Conservation (phyloP, 2,329 filamentous ascomycete genomes). For the Exophiala alcalophila region DNA sequence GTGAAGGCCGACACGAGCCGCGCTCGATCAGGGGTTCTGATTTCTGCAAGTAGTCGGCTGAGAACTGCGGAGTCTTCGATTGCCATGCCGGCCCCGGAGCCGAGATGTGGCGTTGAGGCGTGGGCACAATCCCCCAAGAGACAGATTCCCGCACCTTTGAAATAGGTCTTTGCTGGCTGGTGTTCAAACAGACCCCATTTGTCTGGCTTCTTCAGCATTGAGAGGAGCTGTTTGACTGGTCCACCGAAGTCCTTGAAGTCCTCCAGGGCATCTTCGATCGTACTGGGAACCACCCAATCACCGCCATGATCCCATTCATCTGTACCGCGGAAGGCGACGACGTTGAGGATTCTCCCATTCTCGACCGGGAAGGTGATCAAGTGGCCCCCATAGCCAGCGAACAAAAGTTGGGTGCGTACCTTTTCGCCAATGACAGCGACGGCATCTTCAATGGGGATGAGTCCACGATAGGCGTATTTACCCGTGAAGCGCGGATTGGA, state of each 20-base stretch:
- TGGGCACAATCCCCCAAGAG: constrained; percentile 10
- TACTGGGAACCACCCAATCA: constrained; percentile 5
- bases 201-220: constrained; percentile 1
- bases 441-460: constrained; percentile 9
- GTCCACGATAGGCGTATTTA: constrained; percentile 13
- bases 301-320: constrained; percentile 5
- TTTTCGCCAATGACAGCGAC: constrained; percentile 1
- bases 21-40: neutral
- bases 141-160: constrained; percentile 4
- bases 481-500: constrained; percentile 7
- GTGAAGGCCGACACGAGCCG: constrained; percentile 1
- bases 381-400: constrained; percentile 5
- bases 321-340: constrained; percentile 5
- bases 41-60: constrained; percentile 7
- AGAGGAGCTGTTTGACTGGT: constrained; percentile 6
- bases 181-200: constrained; percentile 12
- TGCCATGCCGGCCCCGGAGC: constrained; percentile 10
- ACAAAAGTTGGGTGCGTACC: neutral
- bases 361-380: constrained; percentile 7
- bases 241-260: constrained; percentile 9
- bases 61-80: constrained; percentile 10
- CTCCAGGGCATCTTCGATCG: constrained; percentile 5
- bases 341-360: constrained; percentile 7
- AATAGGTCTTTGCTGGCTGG: constrained; percentile 3
- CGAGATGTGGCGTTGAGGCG: constrained; percentile 9